phyloP scores from a whole-genome alignment of 805 yeast genomes.

The Schwanniomyces vanrijiae region DNA sequence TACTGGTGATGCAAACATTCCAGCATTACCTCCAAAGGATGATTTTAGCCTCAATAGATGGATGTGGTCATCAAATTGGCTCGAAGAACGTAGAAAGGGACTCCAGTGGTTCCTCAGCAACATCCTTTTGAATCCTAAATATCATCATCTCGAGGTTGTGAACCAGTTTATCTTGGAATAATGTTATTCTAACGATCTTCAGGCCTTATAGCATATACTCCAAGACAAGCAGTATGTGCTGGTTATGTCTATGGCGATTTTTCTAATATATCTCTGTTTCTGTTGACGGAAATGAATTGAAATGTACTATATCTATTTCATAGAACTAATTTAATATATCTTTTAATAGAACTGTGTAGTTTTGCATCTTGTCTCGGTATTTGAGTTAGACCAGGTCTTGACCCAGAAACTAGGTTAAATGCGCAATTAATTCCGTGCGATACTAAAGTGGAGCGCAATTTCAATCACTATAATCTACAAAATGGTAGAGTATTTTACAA shows the following conservation, averaged over 20 bases:
- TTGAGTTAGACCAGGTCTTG: too few relatives aligned
- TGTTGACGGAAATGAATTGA: neutral
- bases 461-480: too few relatives aligned
- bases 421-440: too few relatives aligned
- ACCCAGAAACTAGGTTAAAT: too few relatives aligned
- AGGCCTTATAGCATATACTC: neutral
- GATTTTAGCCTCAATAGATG: slow-evolving; percentile 36
- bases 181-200: neutral
- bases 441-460: too few relatives aligned
- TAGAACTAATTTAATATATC: neutral
- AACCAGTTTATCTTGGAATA: slow-evolving; percentile 34
- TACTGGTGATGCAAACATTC: slow-evolving; percentile 44
- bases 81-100: slow-evolving; percentile 55
- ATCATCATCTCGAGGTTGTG: slow-evolving; percentile 37
- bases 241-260: neutral
- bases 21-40: slow-evolving; percentile 53
- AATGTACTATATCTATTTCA: neutral
- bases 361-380: too few relatives aligned
- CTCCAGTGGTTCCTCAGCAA: slow-evolving; percentile 60
- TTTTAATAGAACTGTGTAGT: too few relatives aligned
- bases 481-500: too few relatives aligned
- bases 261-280: neutral
- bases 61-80: slow-evolving; percentile 45
- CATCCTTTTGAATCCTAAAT: slow-evolving; percentile 50
- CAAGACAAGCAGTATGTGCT: neutral